Evolutionary conservation across 78 protist genomes (phyloP), one percentile per base, ranked within the genome.

Genomic region (Dictyostelium discoideum): DNA sequence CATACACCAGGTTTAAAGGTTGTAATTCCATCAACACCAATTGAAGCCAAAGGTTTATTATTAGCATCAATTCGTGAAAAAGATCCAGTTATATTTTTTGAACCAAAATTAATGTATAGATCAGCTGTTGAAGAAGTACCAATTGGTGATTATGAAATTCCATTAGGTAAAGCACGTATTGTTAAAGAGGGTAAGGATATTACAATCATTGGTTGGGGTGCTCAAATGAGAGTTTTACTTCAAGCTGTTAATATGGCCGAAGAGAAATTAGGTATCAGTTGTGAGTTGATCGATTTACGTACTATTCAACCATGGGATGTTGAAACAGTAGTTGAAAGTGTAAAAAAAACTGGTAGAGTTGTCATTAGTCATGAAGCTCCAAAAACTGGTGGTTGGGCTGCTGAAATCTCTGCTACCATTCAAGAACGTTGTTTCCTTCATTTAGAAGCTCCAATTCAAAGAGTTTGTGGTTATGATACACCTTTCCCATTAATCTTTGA

Each of bases 401-500:
- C 98, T n/a, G 99, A 99, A 87, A 83, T 99, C 60, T 84, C 98
- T 1, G 79, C 98, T 40, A 67, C 98, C n/a, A 89, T 99, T 39
- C 98, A 96, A 93, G 93, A 98, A 92, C 42, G 93, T 26, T 97
- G 99, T 90, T 99, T 99, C 98, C 93, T 93, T 37, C 95, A 88
- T 86, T 95, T 99, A 50, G 99, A 99, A 93, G 99, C 99, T 2
- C 99, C 99, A 48, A 93, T 98, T 29, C 85, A 76, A 83, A 96
- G 99, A 24, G 98, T 99, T 16, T 97, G 98, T 86, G 99, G 99
- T 44, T 95, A 92, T 72, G 99, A 98, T 94, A 98, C 99, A 2
- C 99, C 99, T 29, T 99, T 98, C 98, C 99, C 99, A 42, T 98
- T 99, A 73, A 95, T 97, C 48, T 96, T 96, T 86, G 99, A 99